Evolutionary conservation across 2,329 filamentous ascomycete genomes (phyloP), one percentile per base, ranked within the genome.

Genomic region (Epichloe hybrida): DNA sequence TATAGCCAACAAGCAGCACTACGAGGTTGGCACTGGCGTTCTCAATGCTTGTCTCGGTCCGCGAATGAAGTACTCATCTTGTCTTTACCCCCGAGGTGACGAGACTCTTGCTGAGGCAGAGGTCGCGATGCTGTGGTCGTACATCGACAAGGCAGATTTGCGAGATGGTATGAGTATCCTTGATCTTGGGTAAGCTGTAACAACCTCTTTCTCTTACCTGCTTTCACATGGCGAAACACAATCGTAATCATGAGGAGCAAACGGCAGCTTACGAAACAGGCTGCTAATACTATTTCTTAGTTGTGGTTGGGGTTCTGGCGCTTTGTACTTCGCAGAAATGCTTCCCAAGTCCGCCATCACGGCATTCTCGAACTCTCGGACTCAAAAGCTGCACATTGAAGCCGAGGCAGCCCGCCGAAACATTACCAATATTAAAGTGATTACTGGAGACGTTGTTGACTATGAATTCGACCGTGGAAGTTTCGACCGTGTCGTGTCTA

Each of bases 1-100:
- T 3, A 68, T 73, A 2, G 82, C 83, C 21, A 86, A 86, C 62
- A 69, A 76, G 58, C 83, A 86, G 70, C 83, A 86, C 64, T 86
- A 87, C 60, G 83, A 86, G 66, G 82, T 86, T 40, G 80, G 79
- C 39, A 84, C 82, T 0, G 79, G 78, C 3, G 77, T 86, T 23
- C 64, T 86, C 40, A 65, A 68, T 31, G 76, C 74, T 31, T 80
- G 75, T 62, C 67, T 87, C 12, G 83, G 83, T 0, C 79, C 80
- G 4, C 69, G 81, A 50, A 86, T 86, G 81, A 86, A 86, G 72
- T 87, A 86, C 63, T 81, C 76, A n/a, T 74, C 71, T 55, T 83
- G 79, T 61, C 67, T 84, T 59, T 86, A 86, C 62, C 75, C 77
- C 4, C 76, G 74, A 53, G 80, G 79, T 15, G 67, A 69, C 53